Conservation (phyloP, 2,329 filamentous ascomycete genomes). For the Sarocladium strictum region DNA sequence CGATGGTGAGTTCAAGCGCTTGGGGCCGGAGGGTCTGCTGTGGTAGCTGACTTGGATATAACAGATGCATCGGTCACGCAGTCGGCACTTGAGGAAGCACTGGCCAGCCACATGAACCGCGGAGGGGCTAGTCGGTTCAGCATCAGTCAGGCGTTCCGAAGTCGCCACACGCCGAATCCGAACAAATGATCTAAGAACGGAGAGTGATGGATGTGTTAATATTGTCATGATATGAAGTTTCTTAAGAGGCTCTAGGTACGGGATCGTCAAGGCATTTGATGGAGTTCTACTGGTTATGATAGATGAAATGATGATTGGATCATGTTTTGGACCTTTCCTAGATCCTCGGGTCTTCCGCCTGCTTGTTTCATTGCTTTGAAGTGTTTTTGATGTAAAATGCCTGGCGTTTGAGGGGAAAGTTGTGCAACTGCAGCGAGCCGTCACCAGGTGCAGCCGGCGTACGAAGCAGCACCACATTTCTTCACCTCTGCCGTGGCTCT, state of each 20-base stretch:
- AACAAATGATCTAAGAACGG: conserved; percentile 19
- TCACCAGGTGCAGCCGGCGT: too few species aligned
- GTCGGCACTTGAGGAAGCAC: conserved; percentile 71
- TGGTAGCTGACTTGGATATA: neutral
- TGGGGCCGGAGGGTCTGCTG: too few species aligned
- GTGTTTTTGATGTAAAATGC: too few species aligned
- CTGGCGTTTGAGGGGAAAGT: too few species aligned
- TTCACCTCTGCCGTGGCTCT: too few species aligned
- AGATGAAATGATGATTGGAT: neutral
- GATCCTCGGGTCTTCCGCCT: too few species aligned
- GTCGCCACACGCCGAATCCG: conserved; percentile 45
- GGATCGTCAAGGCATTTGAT: neutral
- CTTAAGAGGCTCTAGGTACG: neutral
- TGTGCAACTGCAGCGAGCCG: too few species aligned
- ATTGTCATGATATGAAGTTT: neutral
- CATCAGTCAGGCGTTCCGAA: conserved; percentile 61
- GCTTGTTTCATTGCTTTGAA: too few species aligned
- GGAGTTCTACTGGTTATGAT: conserved; percentile 3
- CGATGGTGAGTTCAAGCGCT: conserved; percentile 63
- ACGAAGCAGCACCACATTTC: too few species aligned
- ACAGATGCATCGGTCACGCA: conserved; percentile 74
- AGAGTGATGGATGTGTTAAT: neutral
- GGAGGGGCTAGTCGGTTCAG: conserved; percentile 50
- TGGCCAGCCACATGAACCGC: conserved; percentile 48
- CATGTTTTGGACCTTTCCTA: neutral